Percentiles rank a stretch among this genome's conserved stretches.
Evolutionary conservation across 495 filamentous ascomycete genomes (phyloP).

Genomic region (Opeltia flavorubescens): DNA sequence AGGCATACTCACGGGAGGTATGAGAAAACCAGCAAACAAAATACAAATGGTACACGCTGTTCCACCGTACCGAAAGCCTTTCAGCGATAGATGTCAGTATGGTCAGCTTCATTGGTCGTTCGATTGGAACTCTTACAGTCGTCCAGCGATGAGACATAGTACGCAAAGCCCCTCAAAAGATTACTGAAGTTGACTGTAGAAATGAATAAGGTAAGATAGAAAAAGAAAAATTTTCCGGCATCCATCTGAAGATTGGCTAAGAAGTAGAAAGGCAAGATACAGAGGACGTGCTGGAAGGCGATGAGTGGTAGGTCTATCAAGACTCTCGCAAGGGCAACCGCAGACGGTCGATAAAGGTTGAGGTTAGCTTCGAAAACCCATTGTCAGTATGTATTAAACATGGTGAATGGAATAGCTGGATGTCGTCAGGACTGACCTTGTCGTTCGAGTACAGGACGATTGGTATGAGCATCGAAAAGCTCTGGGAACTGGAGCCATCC

Average conservation of each 20-base stretch:
- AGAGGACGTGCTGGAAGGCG: conserved; percentile 34
- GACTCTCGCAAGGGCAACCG: conserved; percentile 73
- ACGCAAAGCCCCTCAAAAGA: not conserved
- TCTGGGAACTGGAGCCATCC: conserved; percentile 26
- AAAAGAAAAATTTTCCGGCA: conserved; percentile 64
- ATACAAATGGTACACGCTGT: conserved; percentile 48
- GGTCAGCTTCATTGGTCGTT: conserved; percentile 33
- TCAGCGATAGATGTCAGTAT: conserved; percentile 52
- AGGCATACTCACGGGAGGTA: conserved; percentile 45
- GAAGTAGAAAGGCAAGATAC: conserved; percentile 72
- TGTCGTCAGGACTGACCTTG: conserved; percentile 22
- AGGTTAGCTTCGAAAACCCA: conserved; percentile 15
- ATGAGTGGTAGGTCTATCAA: conserved; percentile 63
- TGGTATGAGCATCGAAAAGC: conserved; percentile 25
- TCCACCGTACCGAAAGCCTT: conserved; percentile 53
- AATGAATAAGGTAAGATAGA: conserved; percentile 55
- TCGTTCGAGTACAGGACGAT: conserved; percentile 29
- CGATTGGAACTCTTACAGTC: conserved; percentile 30
- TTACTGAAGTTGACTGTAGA: conserved; percentile 49
- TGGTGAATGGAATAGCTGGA: not conserved
- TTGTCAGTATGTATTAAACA: not conserved
- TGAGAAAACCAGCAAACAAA: conserved; percentile 70
- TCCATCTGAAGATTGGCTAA: conserved; percentile 67
- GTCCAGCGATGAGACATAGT: not conserved
- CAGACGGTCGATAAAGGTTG: conserved; percentile 77